Evolutionary conservation across 192 early-diverging fungal species (phyloP).

Genomic region (Coemansia sp.): DNA sequence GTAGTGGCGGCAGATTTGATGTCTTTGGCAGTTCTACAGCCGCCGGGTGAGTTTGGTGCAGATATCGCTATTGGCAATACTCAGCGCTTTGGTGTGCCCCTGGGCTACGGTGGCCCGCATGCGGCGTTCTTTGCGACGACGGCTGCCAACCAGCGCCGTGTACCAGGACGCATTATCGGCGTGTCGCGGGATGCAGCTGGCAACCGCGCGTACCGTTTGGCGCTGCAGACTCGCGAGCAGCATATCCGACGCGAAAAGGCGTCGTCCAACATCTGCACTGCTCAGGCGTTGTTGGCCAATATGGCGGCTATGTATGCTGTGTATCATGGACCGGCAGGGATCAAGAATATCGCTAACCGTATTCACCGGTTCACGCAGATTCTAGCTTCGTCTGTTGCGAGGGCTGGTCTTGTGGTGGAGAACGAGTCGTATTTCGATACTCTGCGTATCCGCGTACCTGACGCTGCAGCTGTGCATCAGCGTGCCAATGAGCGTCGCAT

Average conservation of each 20-base stretch:
- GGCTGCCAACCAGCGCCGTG: constrained; percentile 90
- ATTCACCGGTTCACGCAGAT: constrained; percentile 90
- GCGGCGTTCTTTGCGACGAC: constrained; percentile 98
- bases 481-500: constrained; percentile 78
- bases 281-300: constrained; percentile 98
- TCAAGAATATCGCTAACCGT: constrained; percentile 87
- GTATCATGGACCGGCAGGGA: constrained; percentile 96
- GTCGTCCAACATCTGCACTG: constrained; percentile 98
- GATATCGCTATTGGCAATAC: constrained; percentile 98
- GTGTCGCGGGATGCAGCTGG: constrained; percentile 92
- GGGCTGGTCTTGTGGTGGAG: constrained; percentile 81
- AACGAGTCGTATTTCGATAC: constrained; percentile 96
- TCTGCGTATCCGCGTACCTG: constrained; percentile 76
- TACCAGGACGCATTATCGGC: constrained; percentile 96
- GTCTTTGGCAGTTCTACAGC: constrained; percentile 86
- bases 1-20: constrained; percentile 94
- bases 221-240: constrained; percentile 98
- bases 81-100: constrained; percentile 98
- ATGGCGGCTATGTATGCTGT: constrained; percentile 99
- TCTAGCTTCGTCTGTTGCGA: constrained; percentile 75
- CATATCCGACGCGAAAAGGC: constrained; percentile 99
- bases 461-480: constrained; percentile 67
- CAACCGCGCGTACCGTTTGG: constrained; percentile 88
- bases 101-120: constrained; percentile 99
- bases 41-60: constrained; percentile 95